Conservation (phyloP, 768 basidiomycete genomes). For the Phanerodontia chrysosporium region DNA sequence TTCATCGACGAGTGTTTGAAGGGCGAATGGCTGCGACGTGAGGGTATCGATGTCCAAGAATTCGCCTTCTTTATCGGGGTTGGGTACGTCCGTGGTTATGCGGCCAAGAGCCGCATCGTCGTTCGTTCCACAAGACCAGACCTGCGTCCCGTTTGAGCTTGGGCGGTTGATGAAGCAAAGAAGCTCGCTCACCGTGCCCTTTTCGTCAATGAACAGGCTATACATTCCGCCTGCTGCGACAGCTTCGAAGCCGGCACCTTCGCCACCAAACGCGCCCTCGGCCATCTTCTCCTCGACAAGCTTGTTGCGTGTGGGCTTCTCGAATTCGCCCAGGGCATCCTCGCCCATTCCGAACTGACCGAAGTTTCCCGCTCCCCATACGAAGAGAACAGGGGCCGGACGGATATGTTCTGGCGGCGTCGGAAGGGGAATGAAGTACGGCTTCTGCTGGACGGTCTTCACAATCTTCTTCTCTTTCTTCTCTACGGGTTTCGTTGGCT, state of each 20-base stretch:
- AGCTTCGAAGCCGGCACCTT: conserved; percentile 74
- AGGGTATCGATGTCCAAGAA: conserved; percentile 51
- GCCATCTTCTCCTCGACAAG: conserved; percentile 77
- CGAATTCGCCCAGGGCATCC: conserved; percentile 63
- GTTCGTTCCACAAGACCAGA: conserved; percentile 85
- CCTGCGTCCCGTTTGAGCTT: conserved; percentile 33
- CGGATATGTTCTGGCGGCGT: conserved; percentile 48
- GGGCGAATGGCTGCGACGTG: conserved; percentile 57
- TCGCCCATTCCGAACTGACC: conserved; percentile 94
- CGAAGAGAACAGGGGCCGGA: conserved; percentile 73
- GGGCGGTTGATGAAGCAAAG: not conserved
- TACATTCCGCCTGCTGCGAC: conserved; percentile 87
- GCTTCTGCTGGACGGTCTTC: conserved; percentile 18
- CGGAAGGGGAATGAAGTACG: conserved; percentile 67
- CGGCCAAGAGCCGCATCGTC: conserved; percentile 88
- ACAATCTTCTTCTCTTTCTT: conserved; percentile 4
- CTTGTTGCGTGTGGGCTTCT: conserved; percentile 69
- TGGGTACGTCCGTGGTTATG: conserved; percentile 55
- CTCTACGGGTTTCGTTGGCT: not conserved
- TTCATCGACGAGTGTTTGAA: conserved; percentile 68
- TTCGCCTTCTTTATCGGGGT: conserved; percentile 54
- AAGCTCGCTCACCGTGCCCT: conserved; percentile 71
- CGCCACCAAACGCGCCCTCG: conserved; percentile 64
- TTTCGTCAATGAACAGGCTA: conserved; percentile 83
- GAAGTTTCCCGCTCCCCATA: conserved; percentile 91